phyloP scores from a whole-genome alignment of 2,329 filamentous ascomycete genomes.

The Thelonectria rubi region DNA sequence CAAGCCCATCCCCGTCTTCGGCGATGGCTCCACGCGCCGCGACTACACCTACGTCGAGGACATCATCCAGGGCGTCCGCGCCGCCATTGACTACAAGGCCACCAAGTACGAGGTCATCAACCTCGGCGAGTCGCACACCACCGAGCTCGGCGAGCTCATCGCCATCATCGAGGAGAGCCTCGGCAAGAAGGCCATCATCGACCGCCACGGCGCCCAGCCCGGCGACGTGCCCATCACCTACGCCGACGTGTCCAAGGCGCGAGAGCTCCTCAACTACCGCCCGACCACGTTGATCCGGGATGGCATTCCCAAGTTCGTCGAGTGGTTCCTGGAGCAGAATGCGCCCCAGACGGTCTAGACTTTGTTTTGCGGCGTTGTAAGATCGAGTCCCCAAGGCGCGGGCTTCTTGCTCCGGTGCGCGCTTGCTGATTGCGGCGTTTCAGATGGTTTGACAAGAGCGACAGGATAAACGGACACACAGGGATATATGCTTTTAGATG shows the following conservation, averaged over 20 bases:
- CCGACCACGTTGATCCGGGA: slow-evolving; percentile 31
- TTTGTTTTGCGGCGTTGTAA: neutral
- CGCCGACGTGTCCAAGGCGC: slow-evolving; percentile 37
- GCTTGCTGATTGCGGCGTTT: no score
- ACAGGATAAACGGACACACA: no score
- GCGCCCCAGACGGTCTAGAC: no score
- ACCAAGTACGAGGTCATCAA: slow-evolving; percentile 37
- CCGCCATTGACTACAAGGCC: slow-evolving; percentile 32
- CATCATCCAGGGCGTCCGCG: slow-evolving; percentile 35
- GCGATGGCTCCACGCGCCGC: slow-evolving; percentile 36
- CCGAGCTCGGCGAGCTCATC: slow-evolving; percentile 34
- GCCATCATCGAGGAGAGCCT: slow-evolving; percentile 33
- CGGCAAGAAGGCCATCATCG: slow-evolving; percentile 30
- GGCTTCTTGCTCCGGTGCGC: no score
- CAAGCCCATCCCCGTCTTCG: slow-evolving; percentile 38
- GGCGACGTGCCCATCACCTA: slow-evolving; percentile 38
- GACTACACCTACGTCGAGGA: slow-evolving; percentile 41
- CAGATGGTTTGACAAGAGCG: no score
- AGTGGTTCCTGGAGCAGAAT: slow-evolving; percentile 32
- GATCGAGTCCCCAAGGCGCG: neutral
- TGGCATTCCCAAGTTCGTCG: slow-evolving; percentile 34
- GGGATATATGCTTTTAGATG: no score
- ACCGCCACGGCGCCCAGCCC: slow-evolving; percentile 31
- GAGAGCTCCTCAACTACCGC: slow-evolving; percentile 30
- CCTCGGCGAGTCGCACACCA: slow-evolving; percentile 37